Evolutionary conservation across 1,139 yeast genomes (phyloP), one percentile per base, ranked within the genome.

Genomic region (Kodamaea sp.): DNA sequence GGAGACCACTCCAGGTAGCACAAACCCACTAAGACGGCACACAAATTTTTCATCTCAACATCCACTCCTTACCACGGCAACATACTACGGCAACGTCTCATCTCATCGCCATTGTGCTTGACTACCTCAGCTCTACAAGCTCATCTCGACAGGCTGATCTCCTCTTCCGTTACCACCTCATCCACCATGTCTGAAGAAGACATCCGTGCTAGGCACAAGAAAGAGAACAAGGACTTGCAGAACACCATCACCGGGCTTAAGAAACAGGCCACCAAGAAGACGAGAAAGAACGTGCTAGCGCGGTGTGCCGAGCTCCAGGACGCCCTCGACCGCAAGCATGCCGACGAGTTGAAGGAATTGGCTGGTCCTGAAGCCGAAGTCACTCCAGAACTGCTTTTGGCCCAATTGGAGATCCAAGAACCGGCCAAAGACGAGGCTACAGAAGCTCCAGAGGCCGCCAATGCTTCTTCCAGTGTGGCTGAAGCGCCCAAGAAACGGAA

Each of bases 241-340:
- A 81, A 84, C 9, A 73, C 76, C 23, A 69, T 80, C 18, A 86
- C 95, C 1, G 83, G 84, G 1, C 61, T 88, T 70, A 86, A 83
- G 63, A 86, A 87, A 50, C 92, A 83, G 57, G 92, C 92, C 3
- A 79, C 87, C 13, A 87, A 87, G 56, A 81, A 88, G 38, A 86
- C 83, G 28, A 75, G 86, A 48, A 82, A 80, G 56, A 68, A 65
- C 31, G 76, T 80, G 4, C 48, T 66, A 44, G 67, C 67, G 37
- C 75, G 74, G 49, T 82, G 90, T 44, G 70, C 67, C 28, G 77
- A 71, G 31, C 47, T 87, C 61, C 87, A 85, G 50, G 61, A 61
- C 2, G 76, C 70, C 7, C 53, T 86, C 48, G 75, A 74, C 37
- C 49, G 44, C 15, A 72, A 64, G 38, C 96, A 87, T 32, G 61